Base-by-base conservation (phyloP, 495 filamentous ascomycete genomes). In the Annulohypoxylon nitens region DNA sequence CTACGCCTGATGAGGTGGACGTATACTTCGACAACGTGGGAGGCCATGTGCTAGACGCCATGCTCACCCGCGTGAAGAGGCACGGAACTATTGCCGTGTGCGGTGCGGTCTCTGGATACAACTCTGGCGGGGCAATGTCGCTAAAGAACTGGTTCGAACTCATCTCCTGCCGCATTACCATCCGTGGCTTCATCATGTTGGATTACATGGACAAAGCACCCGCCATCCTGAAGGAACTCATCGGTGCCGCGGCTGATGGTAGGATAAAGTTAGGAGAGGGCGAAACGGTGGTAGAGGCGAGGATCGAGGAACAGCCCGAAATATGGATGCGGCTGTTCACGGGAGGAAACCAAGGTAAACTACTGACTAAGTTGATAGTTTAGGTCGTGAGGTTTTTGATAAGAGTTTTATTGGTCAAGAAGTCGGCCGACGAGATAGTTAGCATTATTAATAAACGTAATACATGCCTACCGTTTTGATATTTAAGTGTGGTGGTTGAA, bases 21-120 rank as follows among this genome's bases (percentile, higher is more conserved):
- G 82, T 90, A 2, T 89, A 85, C 64, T 88, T 85, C 69, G 88
- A 90, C 62, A 89, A 89, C 64, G 88, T 89, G 16, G 88, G 88
- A 3, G 88, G 87, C 8, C 76, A 83, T 25, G 87, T 89, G 55
- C 79, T 89, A 63, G 87, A 89, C 67, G 75, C 88, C 34, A 88
- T 89, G 84, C 71, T 90, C 25, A 77, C 77, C 37, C 78, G 85
- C n/a, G 78, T 90, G 78, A 85, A 84, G 75, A 75, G 75, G 58
- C 70, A 78, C 69, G 88, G 88, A 0, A 81, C 87, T 4, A 80
- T 90, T 39, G 85, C 84, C 4, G 85, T 85, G 16, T 88, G 86
- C 74, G 88, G 88, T 8, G 79, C 84, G 0, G 82, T 89, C 33
- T 74, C 82, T 2, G 75, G 78, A 51, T 90, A 88, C 76, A 87